Percentiles rank a stretch among this genome's conserved stretches.
These are phyloP conservation scores for Apocynum venetum DNA, from an alignment of 257 asterid genomes.

Conservation along the genomic window DNA sequence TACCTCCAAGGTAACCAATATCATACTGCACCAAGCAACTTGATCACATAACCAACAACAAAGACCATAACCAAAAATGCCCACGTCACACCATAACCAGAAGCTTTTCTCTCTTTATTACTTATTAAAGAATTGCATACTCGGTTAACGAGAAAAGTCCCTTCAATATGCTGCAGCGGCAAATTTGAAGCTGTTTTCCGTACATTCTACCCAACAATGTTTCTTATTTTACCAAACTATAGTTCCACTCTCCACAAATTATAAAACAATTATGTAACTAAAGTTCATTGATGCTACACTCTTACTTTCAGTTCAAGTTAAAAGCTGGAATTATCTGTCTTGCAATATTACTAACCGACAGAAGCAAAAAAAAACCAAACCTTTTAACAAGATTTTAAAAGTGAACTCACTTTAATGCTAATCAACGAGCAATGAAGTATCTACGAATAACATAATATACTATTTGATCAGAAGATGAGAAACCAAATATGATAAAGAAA, in stretches of 20 bases:
- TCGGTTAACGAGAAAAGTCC: not conserved
- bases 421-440: not conserved
- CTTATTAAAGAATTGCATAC: not conserved
- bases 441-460: not conserved
- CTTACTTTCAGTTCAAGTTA: not conserved
- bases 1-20: not conserved
- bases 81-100: no score
- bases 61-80: not conserved
- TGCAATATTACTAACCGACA: not conserved
- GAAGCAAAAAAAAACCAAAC: not conserved
- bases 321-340: not conserved
- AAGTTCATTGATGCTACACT: not conserved
- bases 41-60: not conserved
- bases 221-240: not conserved
- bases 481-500: not conserved
- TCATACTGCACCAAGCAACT: not conserved
- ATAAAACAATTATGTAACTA: not conserved
- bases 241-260: not conserved
- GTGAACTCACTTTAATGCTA: not conserved
- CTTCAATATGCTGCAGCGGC: not conserved
- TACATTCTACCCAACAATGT: not conserved
- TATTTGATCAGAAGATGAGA: not conserved
- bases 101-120: not conserved
- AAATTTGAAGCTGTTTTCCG: not conserved
- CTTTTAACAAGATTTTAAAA: not conserved